Evolutionary conservation across 768 basidiomycete genomes (phyloP).

Genomic region (Dioszegia crocea): DNA sequence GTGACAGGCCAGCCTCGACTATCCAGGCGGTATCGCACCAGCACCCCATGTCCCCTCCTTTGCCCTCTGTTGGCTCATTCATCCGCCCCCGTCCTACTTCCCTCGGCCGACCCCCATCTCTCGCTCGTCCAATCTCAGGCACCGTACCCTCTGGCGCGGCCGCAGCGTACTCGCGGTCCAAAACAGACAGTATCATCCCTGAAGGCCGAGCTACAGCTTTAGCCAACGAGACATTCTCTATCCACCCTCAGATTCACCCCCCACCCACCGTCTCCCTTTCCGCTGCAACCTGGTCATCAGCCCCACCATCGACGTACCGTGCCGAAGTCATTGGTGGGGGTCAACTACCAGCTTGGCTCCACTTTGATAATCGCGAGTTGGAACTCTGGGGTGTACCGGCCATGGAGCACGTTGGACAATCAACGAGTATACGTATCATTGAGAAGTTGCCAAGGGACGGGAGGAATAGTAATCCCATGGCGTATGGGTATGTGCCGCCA

Average conservation of each 20-base stretch:
- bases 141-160: not conserved
- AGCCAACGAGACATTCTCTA: constrained; percentile 48
- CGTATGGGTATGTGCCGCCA: constrained; percentile 35
- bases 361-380: constrained; percentile 47
- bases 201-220: constrained; percentile 42
- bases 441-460: constrained; percentile 44
- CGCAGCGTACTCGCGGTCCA: constrained; percentile 8
- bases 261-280: constrained; percentile 46
- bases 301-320: constrained; percentile 46
- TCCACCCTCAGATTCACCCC: constrained; percentile 47
- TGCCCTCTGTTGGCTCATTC: constrained; percentile 45
- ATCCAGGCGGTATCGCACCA: constrained; percentile 38
- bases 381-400: constrained; percentile 50
- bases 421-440: constrained; percentile 37
- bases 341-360: constrained; percentile 44
- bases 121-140: constrained; percentile 1
- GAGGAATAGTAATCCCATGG: constrained; percentile 40
- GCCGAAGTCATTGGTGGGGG: constrained; percentile 41
- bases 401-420: constrained; percentile 28
- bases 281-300: constrained; percentile 47
- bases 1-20: constrained; percentile 23
- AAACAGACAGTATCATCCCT: constrained; percentile 6
- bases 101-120: constrained; percentile 14
- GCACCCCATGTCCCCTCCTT: constrained; percentile 39
- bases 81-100: constrained; percentile 26